Evolutionary conservation across 805 yeast species (phyloP).

Genomic region (Candida jianshihensis): DNA sequence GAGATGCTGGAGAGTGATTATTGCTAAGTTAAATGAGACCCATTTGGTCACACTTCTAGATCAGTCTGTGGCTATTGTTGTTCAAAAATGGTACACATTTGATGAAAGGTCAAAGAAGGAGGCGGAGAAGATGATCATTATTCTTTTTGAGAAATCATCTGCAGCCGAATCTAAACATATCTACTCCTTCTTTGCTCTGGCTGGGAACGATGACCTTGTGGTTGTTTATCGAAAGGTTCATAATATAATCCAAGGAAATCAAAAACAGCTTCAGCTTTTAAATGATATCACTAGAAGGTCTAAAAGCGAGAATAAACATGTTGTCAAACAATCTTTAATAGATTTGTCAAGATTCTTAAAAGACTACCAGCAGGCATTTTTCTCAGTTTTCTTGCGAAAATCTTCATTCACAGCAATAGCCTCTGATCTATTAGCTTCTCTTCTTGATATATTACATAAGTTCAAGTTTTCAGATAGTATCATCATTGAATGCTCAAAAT

Average conservation of each 20-base stretch:
- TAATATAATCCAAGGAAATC: constrained; percentile 24
- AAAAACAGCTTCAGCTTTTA: constrained; percentile 31
- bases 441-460: constrained; percentile 50
- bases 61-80: constrained; percentile 62
- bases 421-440: constrained; percentile 42
- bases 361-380: constrained; percentile 44
- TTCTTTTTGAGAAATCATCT: constrained; percentile 27
- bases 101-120: constrained; percentile 38
- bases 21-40: constrained; percentile 46
- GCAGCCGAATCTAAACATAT: constrained; percentile 34
- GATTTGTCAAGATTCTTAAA: constrained; percentile 52
- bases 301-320: constrained; percentile 57
- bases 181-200: constrained; percentile 47
- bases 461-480: constrained; percentile 46
- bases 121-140: constrained; percentile 45
- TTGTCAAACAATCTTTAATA: constrained; percentile 62
- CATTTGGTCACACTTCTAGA: constrained; percentile 65
- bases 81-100: constrained; percentile 59
- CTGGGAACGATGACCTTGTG: constrained; percentile 34
- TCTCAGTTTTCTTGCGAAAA: constrained; percentile 35
- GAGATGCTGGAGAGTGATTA: constrained; percentile 59
- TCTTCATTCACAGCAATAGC: constrained; percentile 26
- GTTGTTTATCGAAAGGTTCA: constrained; percentile 24
- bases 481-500: constrained; percentile 55
- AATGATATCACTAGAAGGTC: constrained; percentile 50